Evolutionary conservation across 108 stramenopile genomes (phyloP).

Genomic region (Pseudonitzschia pungens): DNA sequence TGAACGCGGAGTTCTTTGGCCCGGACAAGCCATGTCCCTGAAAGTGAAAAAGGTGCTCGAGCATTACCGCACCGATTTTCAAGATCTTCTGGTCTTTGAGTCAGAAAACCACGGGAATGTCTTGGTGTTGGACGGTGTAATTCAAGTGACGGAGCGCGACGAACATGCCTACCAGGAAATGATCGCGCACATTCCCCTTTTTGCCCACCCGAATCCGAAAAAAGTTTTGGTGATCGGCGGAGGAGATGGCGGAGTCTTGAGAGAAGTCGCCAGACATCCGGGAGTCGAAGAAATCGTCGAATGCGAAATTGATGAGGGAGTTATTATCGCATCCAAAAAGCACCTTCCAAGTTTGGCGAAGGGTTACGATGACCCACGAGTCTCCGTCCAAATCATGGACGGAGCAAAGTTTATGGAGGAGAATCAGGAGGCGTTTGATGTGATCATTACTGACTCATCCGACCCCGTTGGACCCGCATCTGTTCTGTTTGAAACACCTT

Average conservation of each 20-base stretch:
- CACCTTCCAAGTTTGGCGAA: constrained; percentile 82
- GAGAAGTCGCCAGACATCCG: constrained; percentile 76
- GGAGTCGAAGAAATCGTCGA: constrained; percentile 88
- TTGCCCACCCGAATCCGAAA: constrained; percentile 88
- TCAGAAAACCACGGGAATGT: constrained; percentile 90
- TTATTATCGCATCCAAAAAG: constrained; percentile 81
- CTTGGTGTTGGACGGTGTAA: constrained; percentile 96
- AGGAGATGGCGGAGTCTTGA: constrained; percentile 96
- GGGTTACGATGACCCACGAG: constrained; percentile 91
- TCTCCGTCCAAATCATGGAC: constrained; percentile 87
- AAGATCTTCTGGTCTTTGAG: constrained; percentile 97
- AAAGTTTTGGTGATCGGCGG: constrained; percentile 96
- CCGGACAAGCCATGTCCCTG: constrained; percentile 77
- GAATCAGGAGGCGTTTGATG: constrained; percentile 79
- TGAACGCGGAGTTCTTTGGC: constrained; percentile 82
- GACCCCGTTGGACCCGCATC: constrained; percentile 96
- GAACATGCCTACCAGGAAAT: constrained; percentile 98
- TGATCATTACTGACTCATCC: constrained; percentile 88
- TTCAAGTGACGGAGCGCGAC: constrained; percentile 95
- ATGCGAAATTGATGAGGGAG: constrained; percentile 94
- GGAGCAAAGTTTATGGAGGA: constrained; percentile 85
- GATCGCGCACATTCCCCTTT: constrained; percentile 95
- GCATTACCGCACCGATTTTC: constrained; percentile 79
- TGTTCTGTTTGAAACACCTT: constrained; percentile 93
- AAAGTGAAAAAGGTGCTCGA: constrained; percentile 79